phyloP scores from a whole-genome alignment of 1,139 yeast species.

The Taphrina flavorubra region DNA sequence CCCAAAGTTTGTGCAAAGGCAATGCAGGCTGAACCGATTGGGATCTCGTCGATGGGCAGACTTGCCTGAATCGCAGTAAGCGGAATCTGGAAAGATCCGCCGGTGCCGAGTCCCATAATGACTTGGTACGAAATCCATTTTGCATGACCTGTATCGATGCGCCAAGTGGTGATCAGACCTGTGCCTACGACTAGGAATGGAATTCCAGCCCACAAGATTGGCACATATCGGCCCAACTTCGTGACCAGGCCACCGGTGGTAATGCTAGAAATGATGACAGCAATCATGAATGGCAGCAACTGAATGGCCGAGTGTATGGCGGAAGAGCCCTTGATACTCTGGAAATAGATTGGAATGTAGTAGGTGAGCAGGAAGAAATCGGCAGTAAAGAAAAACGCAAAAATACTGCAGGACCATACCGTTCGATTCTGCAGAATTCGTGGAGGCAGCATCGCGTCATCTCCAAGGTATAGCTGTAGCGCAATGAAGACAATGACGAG shows the following conservation, averaged over 20 bases:
- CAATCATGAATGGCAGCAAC: constrained; percentile 61
- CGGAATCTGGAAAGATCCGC: constrained; percentile 61
- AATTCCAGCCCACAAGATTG: constrained; percentile 57
- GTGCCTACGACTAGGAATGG: constrained; percentile 59
- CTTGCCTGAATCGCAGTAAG: constrained; percentile 47
- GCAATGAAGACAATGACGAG: constrained; percentile 54
- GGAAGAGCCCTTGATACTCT: constrained; percentile 57
- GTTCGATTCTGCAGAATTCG: constrained; percentile 55
- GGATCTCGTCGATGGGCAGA: constrained; percentile 37
- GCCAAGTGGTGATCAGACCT: constrained; percentile 59
- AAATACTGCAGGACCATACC: constrained; percentile 54
- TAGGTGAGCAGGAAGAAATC: constrained; percentile 57
- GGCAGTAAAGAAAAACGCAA: constrained; percentile 56
- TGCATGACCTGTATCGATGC: constrained; percentile 52
- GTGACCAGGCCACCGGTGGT: constrained; percentile 58
- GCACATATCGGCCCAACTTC: constrained; percentile 59
- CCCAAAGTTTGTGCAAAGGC: constrained; percentile 42
- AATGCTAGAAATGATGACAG: constrained; percentile 60
- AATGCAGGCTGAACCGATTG: constrained; percentile 41
- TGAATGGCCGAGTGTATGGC: constrained; percentile 67
- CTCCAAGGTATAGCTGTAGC: constrained; percentile 60
- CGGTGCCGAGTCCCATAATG: constrained; percentile 62
- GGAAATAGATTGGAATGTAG: constrained; percentile 64
- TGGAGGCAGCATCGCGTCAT: constrained; percentile 58
- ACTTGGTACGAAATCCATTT: constrained; percentile 62